Conservation (phyloP, 2,329 filamentous ascomycete genomes). For the Alternaria brassicae region DNA sequence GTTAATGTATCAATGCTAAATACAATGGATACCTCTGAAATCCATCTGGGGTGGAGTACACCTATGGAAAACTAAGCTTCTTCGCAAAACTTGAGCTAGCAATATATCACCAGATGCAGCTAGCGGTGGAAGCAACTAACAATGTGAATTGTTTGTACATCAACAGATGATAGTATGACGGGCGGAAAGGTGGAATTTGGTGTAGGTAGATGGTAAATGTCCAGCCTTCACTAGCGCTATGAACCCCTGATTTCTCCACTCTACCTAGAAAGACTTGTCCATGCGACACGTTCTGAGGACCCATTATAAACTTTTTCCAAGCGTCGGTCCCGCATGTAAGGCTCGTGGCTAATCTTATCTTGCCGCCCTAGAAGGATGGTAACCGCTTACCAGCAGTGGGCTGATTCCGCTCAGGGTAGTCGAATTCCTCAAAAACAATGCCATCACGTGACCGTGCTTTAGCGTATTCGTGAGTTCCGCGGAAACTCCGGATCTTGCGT, state of each 20-base stretch:
- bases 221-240: background rate
- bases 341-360: background rate
- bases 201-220: background rate
- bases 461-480: background rate
- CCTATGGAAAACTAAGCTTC: too few relatives aligned
- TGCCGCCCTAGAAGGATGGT: background rate
- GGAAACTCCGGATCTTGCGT: background rate
- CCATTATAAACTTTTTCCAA: background rate
- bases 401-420: background rate
- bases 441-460: background rate
- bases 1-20: background rate
- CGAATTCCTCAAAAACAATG: background rate
- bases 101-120: background rate
- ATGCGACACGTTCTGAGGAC: background rate
- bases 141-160: background rate
- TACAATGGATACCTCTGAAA: background rate
- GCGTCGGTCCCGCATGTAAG: background rate
- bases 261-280: background rate
- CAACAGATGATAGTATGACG: background rate
- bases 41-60: background rate
- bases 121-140: background rate
- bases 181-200: too few relatives aligned
- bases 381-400: background rate
- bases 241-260: fast-evolving
- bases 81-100: background rate